Evolutionary conservation across 2,329 filamentous ascomycete species (phyloP).

Genomic region (Fusarium globosum): DNA sequence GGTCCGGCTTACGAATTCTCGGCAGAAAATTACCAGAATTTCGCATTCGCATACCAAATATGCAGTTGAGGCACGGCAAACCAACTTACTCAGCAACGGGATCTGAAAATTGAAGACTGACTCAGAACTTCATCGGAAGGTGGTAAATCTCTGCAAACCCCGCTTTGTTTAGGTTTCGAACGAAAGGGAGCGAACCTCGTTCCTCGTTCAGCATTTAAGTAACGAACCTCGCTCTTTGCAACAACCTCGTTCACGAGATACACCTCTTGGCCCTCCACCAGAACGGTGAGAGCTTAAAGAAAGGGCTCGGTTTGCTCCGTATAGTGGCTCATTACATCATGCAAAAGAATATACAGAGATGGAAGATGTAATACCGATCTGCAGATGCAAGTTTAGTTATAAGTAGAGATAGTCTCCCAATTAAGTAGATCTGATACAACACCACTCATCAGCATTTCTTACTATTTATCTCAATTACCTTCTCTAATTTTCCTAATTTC

Average conservation of each 20-base stretch:
- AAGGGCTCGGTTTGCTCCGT: not conserved
- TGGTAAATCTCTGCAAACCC: accelerated
- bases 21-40: too few species aligned
- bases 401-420: accelerated
- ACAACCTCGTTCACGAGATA: not conserved
- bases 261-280: not conserved
- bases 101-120: accelerated
- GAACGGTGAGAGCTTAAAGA: not conserved
- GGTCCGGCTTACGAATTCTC: not conserved
- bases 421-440: accelerated
- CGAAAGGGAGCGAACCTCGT: not conserved
- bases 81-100: too few species aligned
- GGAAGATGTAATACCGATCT: not conserved
- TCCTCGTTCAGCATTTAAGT: not conserved
- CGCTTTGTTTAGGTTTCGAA: not conserved
- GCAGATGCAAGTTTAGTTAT: accelerated
- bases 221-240: not conserved
- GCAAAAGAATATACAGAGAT: too few species aligned
- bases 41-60: not conserved
- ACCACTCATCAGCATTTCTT: accelerated
- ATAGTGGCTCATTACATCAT: not conserved
- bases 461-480: accelerated
- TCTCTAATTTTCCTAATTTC: not conserved
- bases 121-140: not conserved
- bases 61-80: too few species aligned